Evolutionary conservation across 2,329 filamentous ascomycete species (phyloP), one percentile per base, ranked within the genome.

Genomic region (Aspergillus sp.): DNA sequence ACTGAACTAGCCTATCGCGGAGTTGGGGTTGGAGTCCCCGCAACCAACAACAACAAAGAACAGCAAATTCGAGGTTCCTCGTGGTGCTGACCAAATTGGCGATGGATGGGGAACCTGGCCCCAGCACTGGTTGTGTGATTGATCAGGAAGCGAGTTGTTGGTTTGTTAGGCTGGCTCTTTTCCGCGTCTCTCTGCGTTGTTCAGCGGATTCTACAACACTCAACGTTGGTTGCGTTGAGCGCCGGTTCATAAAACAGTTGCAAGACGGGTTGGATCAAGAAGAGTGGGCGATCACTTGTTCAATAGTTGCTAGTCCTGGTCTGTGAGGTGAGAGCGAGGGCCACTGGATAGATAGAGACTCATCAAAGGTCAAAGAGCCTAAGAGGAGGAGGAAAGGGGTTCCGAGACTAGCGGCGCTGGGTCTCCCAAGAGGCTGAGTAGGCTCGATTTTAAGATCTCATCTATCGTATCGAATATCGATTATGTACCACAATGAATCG

Each of bases 41-140:
- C 45, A 57, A 45, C 54, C 45, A 49, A 57, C 45, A 13, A 49
- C 28, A 28, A 43, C 30, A 49, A 13, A 38, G 46, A 22, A 28
- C n/a, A 28, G 11, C 6, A 8, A 13, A 30, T 38, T 13, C n/a
- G 50, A 51, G 17, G 23, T 46, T 41, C 11, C 34, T 41, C 41
- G 52, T 17, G 22, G 11, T 45, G 34, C 38, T 46, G 52, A 54
- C 38, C 7, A 19, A 8, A 13, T 45, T 30, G 15, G 38, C 30
- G 22, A 25, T 28, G 38, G 9, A 17, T 17, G 15, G 22, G 23
- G 7, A 54, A 30, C 38, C 19, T 45, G 23, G 13, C 23, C 28
- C 38, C 8, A 45, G 4, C 34, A 41, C 8, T 41, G 34, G 13
- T 5, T 41, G 34, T 41, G 34, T 41, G 34, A 41, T 41, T 41